Evolutionary conservation across 768 basidiomycete genomes (phyloP).

Genomic region (Atractiella rhizophila): DNA sequence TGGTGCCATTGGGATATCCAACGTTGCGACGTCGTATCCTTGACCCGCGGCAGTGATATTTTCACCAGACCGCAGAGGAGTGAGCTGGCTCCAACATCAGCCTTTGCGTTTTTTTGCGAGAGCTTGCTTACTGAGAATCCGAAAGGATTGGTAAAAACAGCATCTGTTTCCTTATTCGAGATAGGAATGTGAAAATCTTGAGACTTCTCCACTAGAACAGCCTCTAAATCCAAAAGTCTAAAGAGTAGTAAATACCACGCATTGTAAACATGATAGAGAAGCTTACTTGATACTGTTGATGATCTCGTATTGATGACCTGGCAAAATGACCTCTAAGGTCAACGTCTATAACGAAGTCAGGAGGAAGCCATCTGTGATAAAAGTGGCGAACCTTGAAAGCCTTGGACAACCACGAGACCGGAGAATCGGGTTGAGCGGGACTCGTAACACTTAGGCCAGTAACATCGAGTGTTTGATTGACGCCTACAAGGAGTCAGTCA

Average conservation of each 20-base stretch:
- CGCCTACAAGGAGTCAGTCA: background rate
- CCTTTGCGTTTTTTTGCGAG: too few relatives aligned
- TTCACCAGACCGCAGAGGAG: too few relatives aligned
- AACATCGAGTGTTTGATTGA: constrained; percentile 30
- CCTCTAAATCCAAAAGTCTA: rapidly evolving
- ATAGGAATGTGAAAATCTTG: constrained; percentile 19
- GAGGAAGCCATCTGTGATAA: too few relatives aligned
- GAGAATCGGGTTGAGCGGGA: constrained; percentile 21
- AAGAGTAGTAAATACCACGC: too few relatives aligned
- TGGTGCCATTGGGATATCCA: too few relatives aligned
- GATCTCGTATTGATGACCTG: constrained; percentile 35
- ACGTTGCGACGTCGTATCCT: too few relatives aligned
- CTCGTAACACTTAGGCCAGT: constrained; percentile 39
- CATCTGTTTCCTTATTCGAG: constrained; percentile 31
- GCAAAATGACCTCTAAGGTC: constrained; percentile 35
- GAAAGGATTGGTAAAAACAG: constrained; percentile 30
- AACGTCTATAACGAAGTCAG: constrained; percentile 44
- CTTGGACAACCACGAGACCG: constrained; percentile 40
- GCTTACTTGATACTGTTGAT: constrained; percentile 1
- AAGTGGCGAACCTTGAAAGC: too few relatives aligned
- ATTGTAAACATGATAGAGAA: too few relatives aligned
- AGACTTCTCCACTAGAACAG: background rate
- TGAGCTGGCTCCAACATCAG: too few relatives aligned
- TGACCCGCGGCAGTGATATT: too few relatives aligned
- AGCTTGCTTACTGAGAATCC: constrained; percentile 27